These are phyloP conservation scores for Coemansia sp. DNA, from an alignment of 371 early-diverging fungal genomes.

Conservation along the genomic window DNA sequence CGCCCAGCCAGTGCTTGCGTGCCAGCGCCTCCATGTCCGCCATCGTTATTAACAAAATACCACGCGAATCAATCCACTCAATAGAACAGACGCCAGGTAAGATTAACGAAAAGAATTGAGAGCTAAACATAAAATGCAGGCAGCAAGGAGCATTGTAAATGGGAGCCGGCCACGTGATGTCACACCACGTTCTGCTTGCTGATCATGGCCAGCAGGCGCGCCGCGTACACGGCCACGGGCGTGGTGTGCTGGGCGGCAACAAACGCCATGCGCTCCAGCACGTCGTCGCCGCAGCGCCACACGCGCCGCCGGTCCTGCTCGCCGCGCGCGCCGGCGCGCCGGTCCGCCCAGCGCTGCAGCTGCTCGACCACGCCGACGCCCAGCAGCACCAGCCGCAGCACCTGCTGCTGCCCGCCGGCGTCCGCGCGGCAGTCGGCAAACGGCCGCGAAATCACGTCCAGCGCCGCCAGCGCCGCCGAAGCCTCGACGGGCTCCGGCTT, in stretches of 20 bases:
- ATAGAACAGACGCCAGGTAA: not conserved
- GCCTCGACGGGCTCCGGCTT: conserved; percentile 3
- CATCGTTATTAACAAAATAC: not conserved
- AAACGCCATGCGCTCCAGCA: conserved; percentile 38
- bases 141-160: too few species aligned
- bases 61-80: not conserved
- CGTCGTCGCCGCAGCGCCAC: conserved; percentile 37
- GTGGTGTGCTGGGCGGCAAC: conserved; percentile 21
- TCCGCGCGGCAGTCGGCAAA: not conserved
- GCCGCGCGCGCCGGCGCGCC: conserved; percentile 25
- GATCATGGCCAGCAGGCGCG: conserved; percentile 29
- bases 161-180: not conserved
- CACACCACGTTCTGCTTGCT: conserved; percentile 7
- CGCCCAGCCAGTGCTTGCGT: conserved; percentile 50
- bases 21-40: conserved; percentile 54
- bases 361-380: conserved; percentile 47
- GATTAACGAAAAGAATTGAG: too few species aligned
- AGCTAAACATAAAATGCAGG: too few species aligned
- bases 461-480: not conserved
- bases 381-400: conserved; percentile 30
- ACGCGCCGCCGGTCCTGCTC: conserved; percentile 26
- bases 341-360: conserved; percentile 45
- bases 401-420: conserved; percentile 19
- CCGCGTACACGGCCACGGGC: conserved; percentile 15
- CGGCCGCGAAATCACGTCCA: conserved; percentile 11